phyloP scores from a whole-genome alignment of 192 early-diverging fungal genomes.

The Coemansia sp. region DNA sequence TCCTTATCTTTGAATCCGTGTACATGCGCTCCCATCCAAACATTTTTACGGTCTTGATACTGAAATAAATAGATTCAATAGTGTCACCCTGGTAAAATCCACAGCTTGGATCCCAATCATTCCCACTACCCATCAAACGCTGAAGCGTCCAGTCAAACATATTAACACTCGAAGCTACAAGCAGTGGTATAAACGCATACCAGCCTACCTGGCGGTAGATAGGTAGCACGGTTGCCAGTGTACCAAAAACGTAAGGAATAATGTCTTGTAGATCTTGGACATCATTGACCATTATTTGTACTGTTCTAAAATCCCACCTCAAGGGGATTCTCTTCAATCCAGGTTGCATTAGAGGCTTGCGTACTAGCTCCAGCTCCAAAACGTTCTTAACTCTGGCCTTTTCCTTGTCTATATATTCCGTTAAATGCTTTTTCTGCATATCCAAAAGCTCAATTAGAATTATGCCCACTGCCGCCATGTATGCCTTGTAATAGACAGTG shows the following conservation, averaged over 20 bases:
- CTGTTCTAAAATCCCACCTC: neutral
- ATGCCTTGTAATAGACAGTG: conserved; percentile 19
- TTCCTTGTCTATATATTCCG: neutral
- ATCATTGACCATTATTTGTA: neutral
- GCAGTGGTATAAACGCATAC: neutral
- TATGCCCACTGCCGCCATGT: neutral
- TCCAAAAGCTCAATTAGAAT: neutral
- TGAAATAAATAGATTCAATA: neutral
- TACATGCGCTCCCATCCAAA: conserved; percentile 14
- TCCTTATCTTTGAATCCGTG: neutral
- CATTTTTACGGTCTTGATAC: conserved; percentile 9
- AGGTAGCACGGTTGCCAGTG: neutral
- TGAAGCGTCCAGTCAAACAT: neutral
- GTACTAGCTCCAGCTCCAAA: neutral
- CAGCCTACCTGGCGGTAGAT: neutral
- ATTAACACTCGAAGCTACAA: neutral
- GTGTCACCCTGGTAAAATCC: neutral
- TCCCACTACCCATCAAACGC: neutral
- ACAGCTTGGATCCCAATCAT: neutral
- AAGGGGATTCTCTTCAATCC: neutral
- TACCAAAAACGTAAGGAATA: neutral
- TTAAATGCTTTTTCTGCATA: neutral
- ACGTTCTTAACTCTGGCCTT: neutral
- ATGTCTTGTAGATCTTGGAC: neutral
- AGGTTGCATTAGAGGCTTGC: neutral